Conservation (phyloP, 106 monocot genomes). For the Iris macrosiphon region DNA sequence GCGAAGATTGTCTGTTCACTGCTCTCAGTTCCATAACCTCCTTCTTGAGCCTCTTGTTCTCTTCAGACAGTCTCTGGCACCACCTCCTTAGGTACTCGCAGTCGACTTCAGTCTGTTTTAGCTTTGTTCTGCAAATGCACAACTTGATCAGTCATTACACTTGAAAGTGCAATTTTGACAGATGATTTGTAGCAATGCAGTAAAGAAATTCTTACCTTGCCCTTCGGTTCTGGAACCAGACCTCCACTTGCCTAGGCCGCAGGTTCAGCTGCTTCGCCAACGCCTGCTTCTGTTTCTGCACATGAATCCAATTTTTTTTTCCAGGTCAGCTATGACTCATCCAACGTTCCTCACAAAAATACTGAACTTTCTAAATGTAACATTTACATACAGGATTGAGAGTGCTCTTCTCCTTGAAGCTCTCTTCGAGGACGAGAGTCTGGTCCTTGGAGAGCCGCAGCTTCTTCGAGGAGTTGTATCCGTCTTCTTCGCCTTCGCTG, state of each 20-base stretch:
- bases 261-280: constrained; percentile 22
- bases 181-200: no score
- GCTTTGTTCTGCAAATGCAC: constrained; percentile 4
- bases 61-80: constrained; percentile 14
- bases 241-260: constrained; percentile 19
- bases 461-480: background rate
- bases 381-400: background rate
- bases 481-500: constrained; percentile 1
- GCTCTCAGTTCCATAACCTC: constrained; percentile 11
- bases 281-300: constrained; percentile 22
- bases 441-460: background rate
- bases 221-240: constrained; percentile 28
- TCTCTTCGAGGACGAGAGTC: background rate
- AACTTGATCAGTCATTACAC: background rate
- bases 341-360: no score
- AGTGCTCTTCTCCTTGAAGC: constrained; percentile 2
- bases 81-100: constrained; percentile 11
- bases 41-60: constrained; percentile 9
- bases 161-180: no score
- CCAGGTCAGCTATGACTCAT: no score
- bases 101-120: constrained; percentile 17
- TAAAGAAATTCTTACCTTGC: constrained; percentile 17
- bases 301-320: background rate
- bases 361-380: no score
- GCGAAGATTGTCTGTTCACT: no score